Conservation (phyloP, 768 basidiomycete genomes). For the Suillus weaverae region DNA sequence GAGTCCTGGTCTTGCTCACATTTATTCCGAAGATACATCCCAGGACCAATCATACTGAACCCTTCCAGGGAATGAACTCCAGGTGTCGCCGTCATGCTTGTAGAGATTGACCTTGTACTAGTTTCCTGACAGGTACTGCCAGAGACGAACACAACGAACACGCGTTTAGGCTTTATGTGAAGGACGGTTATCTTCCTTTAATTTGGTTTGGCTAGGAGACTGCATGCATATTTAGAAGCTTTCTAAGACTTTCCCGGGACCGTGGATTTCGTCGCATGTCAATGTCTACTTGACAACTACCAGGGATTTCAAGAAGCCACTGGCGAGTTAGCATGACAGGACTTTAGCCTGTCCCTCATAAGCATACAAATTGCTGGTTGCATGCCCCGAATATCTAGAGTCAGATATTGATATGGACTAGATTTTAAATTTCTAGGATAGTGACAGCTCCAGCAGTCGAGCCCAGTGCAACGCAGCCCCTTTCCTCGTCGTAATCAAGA, state of each 20-base stretch:
- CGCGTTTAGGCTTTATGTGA: neutral
- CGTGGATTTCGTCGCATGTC: neutral
- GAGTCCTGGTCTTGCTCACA: neutral
- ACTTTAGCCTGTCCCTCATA: neutral
- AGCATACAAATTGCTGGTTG: neutral
- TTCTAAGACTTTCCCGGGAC: neutral
- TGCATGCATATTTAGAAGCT: neutral
- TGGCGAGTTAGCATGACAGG: neutral
- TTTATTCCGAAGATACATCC: neutral
- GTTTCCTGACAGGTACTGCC: neutral
- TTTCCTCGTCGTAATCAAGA: conserved; percentile 61
- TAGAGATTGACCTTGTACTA: neutral
- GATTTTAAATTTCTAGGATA: conserved; percentile 37
- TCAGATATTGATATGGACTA: neutral
- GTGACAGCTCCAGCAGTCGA: conserved; percentile 48
- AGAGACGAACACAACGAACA: neutral
- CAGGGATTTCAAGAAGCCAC: neutral
- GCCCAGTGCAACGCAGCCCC: conserved; percentile 54
- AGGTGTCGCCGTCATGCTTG: neutral
- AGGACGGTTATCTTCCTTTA: neutral
- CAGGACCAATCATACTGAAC: neutral
- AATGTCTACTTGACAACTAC: neutral
- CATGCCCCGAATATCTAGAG: neutral
- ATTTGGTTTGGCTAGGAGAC: neutral
- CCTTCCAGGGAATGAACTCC: neutral